These are phyloP conservation scores for Metschnikowia rubicola DNA, from an alignment of 805 yeast genomes.

Conservation along the genomic window DNA sequence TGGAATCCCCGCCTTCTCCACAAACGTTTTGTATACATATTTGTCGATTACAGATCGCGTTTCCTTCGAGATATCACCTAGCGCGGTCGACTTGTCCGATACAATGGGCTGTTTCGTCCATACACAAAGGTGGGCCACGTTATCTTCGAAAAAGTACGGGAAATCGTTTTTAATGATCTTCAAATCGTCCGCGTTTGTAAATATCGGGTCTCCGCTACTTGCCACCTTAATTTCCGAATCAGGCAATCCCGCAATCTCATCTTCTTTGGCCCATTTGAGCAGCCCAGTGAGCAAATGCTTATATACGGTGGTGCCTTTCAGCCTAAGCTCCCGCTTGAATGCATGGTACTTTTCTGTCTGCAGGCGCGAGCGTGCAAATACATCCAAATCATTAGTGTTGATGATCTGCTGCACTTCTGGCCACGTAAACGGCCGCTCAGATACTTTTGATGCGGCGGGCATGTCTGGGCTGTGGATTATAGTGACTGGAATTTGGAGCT, in stretches of 20 bases:
- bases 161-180: constrained; percentile 55
- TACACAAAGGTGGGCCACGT: constrained; percentile 55
- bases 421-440: constrained; percentile 46
- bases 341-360: constrained; percentile 42
- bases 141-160: constrained; percentile 58
- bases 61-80: constrained; percentile 49
- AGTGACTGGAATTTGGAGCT: constrained; percentile 9
- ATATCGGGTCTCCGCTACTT: constrained; percentile 37
- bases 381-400: constrained; percentile 39
- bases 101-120: constrained; percentile 64
- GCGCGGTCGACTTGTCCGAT: constrained; percentile 44
- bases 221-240: constrained; percentile 20
- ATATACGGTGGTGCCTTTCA: constrained; percentile 38
- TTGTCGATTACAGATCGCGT: constrained; percentile 42
- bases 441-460: constrained; percentile 37
- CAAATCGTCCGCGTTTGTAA: constrained; percentile 40
- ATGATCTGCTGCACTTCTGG: constrained; percentile 37
- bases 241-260: constrained; percentile 17
- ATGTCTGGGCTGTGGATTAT: constrained; percentile 29
- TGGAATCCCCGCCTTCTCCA: constrained; percentile 38
- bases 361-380: constrained; percentile 46
- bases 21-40: constrained; percentile 48
- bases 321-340: constrained; percentile 42
- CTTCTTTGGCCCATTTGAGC: constrained; percentile 47
- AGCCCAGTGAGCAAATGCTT: constrained; percentile 47